These are phyloP conservation scores for Trichopus zeylanicus DNA, from an alignment of 116 monocot genomes.

Conservation along the genomic window DNA sequence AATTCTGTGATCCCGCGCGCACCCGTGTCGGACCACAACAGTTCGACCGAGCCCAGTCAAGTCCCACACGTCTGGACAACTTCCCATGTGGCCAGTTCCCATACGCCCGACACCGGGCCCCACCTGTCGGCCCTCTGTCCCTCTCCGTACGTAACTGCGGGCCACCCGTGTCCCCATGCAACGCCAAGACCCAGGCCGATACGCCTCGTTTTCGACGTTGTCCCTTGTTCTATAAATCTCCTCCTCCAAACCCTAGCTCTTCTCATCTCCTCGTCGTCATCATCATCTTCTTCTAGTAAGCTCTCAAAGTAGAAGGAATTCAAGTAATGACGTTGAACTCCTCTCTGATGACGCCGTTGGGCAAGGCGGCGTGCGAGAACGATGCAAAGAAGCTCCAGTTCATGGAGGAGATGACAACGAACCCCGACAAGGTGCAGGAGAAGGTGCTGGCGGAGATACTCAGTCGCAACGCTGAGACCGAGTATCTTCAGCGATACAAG, in stretches of 20 bases:
- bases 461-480: neutral
- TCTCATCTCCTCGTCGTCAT: neutral
- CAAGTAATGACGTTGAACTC: neutral
- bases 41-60: too few relatives aligned
- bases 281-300: neutral
- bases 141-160: too few relatives aligned
- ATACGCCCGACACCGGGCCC: neutral
- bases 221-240: neutral
- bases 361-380: neutral
- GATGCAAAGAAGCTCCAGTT: neutral
- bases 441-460: neutral
- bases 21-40: too few relatives aligned
- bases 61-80: neutral
- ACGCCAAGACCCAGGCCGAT: neutral
- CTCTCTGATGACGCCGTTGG: neutral
- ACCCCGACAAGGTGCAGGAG: neutral
- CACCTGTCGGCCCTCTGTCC: neutral
- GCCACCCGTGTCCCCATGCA: neutral
- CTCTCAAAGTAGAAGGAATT: too few relatives aligned
- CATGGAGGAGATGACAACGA: neutral
- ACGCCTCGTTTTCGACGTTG: neutral
- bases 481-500: neutral
- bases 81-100: neutral
- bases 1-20: too few relatives aligned
- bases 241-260: neutral